These are phyloP conservation scores for Xanthoparmelia taractica DNA, from an alignment of 495 filamentous ascomycete species.

Conservation along the genomic window DNA sequence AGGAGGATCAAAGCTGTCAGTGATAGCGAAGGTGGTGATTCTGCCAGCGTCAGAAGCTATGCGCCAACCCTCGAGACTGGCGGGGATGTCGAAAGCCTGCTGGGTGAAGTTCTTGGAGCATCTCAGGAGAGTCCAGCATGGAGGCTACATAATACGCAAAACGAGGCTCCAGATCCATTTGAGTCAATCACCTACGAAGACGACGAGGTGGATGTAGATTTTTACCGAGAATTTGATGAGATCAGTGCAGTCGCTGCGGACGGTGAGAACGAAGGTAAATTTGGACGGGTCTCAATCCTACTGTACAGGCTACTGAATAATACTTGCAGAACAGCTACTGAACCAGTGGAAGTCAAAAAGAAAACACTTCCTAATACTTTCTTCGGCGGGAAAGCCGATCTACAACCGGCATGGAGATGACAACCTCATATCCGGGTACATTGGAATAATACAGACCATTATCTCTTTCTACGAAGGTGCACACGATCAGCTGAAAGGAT, in stretches of 20 bases:
- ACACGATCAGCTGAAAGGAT: constrained; percentile 66
- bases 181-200: constrained; percentile 41
- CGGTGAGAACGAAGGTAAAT: constrained; percentile 59
- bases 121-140: constrained; percentile 51
- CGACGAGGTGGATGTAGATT: constrained; percentile 51
- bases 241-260: constrained; percentile 57
- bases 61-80: constrained; percentile 64
- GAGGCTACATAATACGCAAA: constrained; percentile 49
- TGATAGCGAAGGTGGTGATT: constrained; percentile 64
- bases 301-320: background rate
- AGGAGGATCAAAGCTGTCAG: constrained; percentile 41
- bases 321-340: constrained; percentile 53
- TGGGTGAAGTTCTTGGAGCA: constrained; percentile 57
- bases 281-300: constrained; percentile 6
- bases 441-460: constrained; percentile 95
- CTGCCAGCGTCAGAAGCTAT: constrained; percentile 75
- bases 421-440: constrained; percentile 78
- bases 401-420: constrained; percentile 92
- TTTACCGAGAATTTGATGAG: constrained; percentile 70
- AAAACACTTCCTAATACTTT: constrained; percentile 95
- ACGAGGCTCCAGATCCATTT: constrained; percentile 51
- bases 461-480: constrained; percentile 90
- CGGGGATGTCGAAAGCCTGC: constrained; percentile 73
- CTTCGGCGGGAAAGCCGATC: constrained; percentile 95
- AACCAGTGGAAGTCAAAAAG: constrained; percentile 74